Evolutionary conservation across 2,329 filamentous ascomycete species (phyloP).

Genomic region (Dothiorella sarmentorum): DNA sequence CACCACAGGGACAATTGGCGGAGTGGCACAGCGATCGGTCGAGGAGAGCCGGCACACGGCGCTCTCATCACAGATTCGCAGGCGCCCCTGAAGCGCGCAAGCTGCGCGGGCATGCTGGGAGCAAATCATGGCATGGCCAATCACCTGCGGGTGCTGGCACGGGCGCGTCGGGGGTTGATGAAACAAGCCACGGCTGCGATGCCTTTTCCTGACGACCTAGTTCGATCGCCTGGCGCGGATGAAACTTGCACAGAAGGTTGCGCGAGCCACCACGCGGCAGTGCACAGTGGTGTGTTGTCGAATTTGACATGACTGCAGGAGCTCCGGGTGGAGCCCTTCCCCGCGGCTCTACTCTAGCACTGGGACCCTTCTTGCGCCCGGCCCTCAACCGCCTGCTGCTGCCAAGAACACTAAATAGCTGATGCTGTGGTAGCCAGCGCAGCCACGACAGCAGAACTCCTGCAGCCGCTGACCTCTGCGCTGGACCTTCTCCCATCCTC

Average conservation of each 20-base stretch:
- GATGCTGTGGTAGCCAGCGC: too few relatives aligned
- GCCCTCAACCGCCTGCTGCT: not conserved
- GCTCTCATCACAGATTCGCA: not conserved
- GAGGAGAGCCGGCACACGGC: not conserved
- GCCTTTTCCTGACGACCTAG: not conserved
- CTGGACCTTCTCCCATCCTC: too few relatives aligned
- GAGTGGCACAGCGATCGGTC: conserved; percentile 6
- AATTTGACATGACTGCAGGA: conserved; percentile 1
- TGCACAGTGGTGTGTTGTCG: not conserved
- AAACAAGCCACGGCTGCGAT: conserved; percentile 11
- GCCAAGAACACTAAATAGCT: too few relatives aligned
- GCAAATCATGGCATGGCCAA: conserved; percentile 6
- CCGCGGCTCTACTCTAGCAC: too few relatives aligned
- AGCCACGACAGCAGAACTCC: not conserved
- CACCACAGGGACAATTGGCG: not conserved
- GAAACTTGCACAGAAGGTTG: not conserved
- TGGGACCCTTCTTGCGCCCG: conserved; percentile 1
- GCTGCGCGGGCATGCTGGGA: not conserved
- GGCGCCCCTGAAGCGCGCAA: conserved; percentile 13
- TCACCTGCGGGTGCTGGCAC: not conserved
- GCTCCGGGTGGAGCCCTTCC: not conserved
- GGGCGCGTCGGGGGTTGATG: conserved; percentile 12
- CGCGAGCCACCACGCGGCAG: conserved; percentile 15
- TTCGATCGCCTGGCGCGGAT: conserved; percentile 10
- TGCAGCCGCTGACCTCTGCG: too few relatives aligned